Percentiles rank a stretch among this genome's conserved stretches.
phyloP scores from a whole-genome alignment of 768 basidiomycete genomes.

The Tulasnella sp. region DNA sequence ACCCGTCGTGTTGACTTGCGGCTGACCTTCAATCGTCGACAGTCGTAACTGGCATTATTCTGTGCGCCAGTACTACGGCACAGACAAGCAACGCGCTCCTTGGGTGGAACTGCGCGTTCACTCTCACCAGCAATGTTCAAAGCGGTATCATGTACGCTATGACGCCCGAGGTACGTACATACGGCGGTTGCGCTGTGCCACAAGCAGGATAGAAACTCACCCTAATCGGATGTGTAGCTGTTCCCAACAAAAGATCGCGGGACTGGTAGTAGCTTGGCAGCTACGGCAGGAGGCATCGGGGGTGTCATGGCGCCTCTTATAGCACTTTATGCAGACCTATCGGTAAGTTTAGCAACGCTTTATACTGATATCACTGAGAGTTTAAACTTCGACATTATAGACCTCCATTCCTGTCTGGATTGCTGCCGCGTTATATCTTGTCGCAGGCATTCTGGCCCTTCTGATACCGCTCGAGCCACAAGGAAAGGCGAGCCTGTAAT shows the following conservation, averaged over 20 bases:
- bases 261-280: conserved; percentile 54
- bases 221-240: not conserved
- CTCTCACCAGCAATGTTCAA: no score
- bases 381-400: not conserved
- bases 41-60: conserved; percentile 62
- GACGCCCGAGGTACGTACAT: no score
- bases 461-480: conserved; percentile 61
- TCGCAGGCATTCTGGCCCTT: conserved; percentile 46
- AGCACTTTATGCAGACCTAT: conserved; percentile 52
- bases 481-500: conserved; percentile 57
- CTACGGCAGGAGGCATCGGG: conserved; percentile 50
- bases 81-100: conserved; percentile 52
- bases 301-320: conserved; percentile 59
- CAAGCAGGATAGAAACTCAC: conserved; percentile 33
- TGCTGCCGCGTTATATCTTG: conserved; percentile 49
- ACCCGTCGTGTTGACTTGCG: not conserved
- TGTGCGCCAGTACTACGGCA: conserved; percentile 64
- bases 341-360: not conserved
- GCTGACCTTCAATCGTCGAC: not conserved
- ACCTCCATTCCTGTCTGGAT: conserved; percentile 63
- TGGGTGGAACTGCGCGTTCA: conserved; percentile 70
- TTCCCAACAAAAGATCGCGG: conserved; percentile 36
- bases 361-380: no score
- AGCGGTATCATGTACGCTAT: no score
- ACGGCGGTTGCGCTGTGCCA: no score